Base-by-base conservation (phyloP, 2,329 filamentous ascomycete species). In the Pseudogymnoascus sp. region DNA sequence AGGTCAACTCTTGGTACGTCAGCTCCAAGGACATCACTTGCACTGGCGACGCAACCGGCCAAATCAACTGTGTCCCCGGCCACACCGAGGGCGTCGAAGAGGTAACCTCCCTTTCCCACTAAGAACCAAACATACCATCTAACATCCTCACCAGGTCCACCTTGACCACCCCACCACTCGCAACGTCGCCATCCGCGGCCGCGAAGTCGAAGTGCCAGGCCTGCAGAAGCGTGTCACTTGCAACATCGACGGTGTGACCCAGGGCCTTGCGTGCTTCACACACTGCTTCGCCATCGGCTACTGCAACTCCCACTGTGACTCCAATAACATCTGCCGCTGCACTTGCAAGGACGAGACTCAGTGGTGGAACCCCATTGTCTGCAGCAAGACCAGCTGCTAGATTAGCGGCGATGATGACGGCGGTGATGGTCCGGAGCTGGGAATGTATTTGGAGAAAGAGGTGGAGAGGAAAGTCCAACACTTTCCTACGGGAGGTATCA, bases 181-280 rank as follows among this genome's bases (percentile, higher is more conserved):
- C 50, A 56, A 56, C 28, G 50, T 56, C 5, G 44, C 61, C 44
- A 63, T 64, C 38, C 31, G 46, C 18, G 63, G 63, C 46, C 63
- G 63, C 23, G 61, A 64, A 34, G 18, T 62, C n/a, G 46, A 40
- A 53, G 46, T 62, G 28, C 50, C 50, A 56, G 50, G 50, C 31
- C 63, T 64, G 34, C 44, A 64, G 28, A 64, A 64, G 63, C 61
- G 63, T 34, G 61, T 64, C 61, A 64, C 63, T 44, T 64, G 63
- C 60, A 64, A 64, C 63, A 53, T 64, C 14, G 60, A 62, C 38
- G 60, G 60, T 38, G 60, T 62, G 18, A 62, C 60, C 14, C 23
- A 63, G 38, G 63, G 61, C 12, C 42, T 56, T 25, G 61, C 63
- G 11, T 64, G 63, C 61, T 64, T 60, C 46, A 62, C 44, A 4